A percentile compares a stretch with the other conserved stretches of the same genome.
Conservation (phyloP, 768 basidiomycete species). For the Dioszegia aurantiaca region DNA sequence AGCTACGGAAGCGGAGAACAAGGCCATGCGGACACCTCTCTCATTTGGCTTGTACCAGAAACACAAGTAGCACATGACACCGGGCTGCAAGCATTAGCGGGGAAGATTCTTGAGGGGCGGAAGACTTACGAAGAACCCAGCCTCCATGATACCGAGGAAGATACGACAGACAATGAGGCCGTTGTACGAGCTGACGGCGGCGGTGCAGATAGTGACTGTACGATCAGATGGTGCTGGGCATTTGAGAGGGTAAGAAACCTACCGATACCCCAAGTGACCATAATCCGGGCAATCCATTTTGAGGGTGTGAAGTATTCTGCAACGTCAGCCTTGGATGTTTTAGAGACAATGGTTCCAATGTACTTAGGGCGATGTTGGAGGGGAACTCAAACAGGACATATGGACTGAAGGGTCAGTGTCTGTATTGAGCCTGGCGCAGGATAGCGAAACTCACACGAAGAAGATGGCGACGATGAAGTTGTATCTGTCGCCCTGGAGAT, state of each 20-base stretch:
- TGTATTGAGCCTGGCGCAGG: not conserved
- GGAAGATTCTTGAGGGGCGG: not conserved
- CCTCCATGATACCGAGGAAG: conserved; percentile 49
- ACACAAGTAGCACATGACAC: conserved; percentile 34
- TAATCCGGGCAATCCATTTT: conserved; percentile 36
- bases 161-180: conserved; percentile 48
- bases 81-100: conserved; percentile 20
- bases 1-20: conserved; percentile 19
- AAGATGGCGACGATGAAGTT: conserved; percentile 38
- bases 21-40: conserved; percentile 16
- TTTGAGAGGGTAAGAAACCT: not conserved
- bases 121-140: conserved; percentile 35
- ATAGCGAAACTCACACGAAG: conserved; percentile 25
- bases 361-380: conserved; percentile 26
- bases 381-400: conserved; percentile 41
- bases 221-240: conserved; percentile 1
- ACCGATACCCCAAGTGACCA: conserved; percentile 38
- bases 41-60: conserved; percentile 30
- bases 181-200: conserved; percentile 34
- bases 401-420: conserved; percentile 17
- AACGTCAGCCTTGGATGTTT: not conserved
- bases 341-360: not conserved
- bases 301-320: conserved; percentile 31
- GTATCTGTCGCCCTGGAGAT: conserved; percentile 30
- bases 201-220: conserved; percentile 36